Base-by-base conservation (phyloP, 768 basidiomycete genomes). In the Boletales sp. region DNA sequence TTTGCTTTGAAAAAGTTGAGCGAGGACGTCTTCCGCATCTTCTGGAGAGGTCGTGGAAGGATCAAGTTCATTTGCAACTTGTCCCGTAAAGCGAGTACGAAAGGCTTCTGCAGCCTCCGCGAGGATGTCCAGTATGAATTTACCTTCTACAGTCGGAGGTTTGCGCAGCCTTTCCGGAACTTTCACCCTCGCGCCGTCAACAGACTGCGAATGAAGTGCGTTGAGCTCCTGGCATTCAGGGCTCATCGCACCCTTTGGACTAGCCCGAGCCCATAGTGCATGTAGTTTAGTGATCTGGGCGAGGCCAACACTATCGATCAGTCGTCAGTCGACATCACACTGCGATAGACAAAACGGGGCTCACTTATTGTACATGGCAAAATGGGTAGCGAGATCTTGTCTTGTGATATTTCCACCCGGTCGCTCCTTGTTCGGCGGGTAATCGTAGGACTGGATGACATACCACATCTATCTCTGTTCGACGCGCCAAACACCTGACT, bases 161-260 rank as follows among this genome's bases (percentile, higher is more conserved):
- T 66, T 77, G n/a, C 65, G 61, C 19, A 86, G 65, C 40, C 58
- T 59, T 37, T 59, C 58, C 9, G 58, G 58, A 40, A 59, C 47
- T 27, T 29, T 60, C 44, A 86, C 75, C 11, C 72, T 72, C 1
- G 79, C 84, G 0, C 84, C 84, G 54, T 86, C 84, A 2, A 86
- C 84, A 3, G 78, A 81, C 47, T 83, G 81, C 3, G 84, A 87
- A 55, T 87, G 83, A 9, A 87, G 65, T 0, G 83, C 84, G 51
- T 86, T 86, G 21, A 87, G 70, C 57, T 87, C 84, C 56, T 86
- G 84, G 54, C 84, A 87, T 66, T 87, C 78, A 0, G 75, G 65
- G 56, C 80, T 77, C 55, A 84, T 68, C 0, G 83, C 83, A 27
- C 84, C 84, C 42, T 74, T 63, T 0, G 79, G 75, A 48, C 75